A percentile compares a stretch with the other conserved stretches of the same genome.
phyloP scores from a whole-genome alignment of 1,284 basidiomycete genomes.

The Mycocalia duriaeana region DNA sequence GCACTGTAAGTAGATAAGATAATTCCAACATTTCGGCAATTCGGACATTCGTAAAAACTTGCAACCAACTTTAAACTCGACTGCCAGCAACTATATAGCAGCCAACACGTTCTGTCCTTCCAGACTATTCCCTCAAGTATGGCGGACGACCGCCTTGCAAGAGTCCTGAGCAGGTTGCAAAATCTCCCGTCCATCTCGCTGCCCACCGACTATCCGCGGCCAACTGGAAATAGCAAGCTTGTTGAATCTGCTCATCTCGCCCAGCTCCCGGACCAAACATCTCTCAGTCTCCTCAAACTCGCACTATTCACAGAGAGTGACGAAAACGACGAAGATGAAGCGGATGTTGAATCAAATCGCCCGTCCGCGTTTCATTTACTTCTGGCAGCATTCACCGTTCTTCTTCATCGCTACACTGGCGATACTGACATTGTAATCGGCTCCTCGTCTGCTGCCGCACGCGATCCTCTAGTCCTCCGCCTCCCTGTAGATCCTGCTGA shows the following conservation, averaged over 20 bases:
- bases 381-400: constrained; percentile 84
- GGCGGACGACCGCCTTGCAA: constrained; percentile 39
- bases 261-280: constrained; percentile 65
- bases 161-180: constrained; percentile 61
- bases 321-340: constrained; percentile 52
- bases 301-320: constrained; percentile 65
- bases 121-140: constrained; percentile 15
- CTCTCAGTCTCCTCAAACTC: constrained; percentile 69
- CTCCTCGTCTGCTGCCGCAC: constrained; percentile 77
- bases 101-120: too few species aligned
- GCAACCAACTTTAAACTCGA: background rate
- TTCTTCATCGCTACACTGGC: constrained; percentile 93
- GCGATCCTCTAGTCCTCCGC: constrained; percentile 81
- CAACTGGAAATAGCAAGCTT: constrained; percentile 65
- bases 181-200: constrained; percentile 87
- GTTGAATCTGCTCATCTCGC: constrained; percentile 76
- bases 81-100: too few species aligned
- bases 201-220: constrained; percentile 94
- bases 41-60: too few species aligned
- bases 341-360: constrained; percentile 33
- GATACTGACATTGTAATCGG: constrained; percentile 94
- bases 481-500: constrained; percentile 83
- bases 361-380: constrained; percentile 91
- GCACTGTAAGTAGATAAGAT: too few species aligned
- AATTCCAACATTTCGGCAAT: too few species aligned